Conservation (phyloP, 805 yeast genomes). For the Sugiyamaella americana region DNA sequence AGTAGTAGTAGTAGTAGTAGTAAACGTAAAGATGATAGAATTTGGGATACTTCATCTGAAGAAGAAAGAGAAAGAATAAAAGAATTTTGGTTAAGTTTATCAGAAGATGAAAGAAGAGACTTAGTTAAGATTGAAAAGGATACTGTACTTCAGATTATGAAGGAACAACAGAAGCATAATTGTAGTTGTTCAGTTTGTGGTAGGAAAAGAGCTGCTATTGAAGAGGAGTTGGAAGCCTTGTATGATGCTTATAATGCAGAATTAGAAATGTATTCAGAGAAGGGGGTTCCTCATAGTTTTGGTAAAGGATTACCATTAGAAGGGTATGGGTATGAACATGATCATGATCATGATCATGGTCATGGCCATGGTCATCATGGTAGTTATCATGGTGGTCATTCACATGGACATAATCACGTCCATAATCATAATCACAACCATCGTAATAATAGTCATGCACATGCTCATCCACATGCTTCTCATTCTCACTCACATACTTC, state of each 20-base stretch:
- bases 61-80: conserved; percentile 50
- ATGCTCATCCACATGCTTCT: background rate
- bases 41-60: conserved; percentile 40
- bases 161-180: conserved; percentile 47
- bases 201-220: conserved; percentile 61
- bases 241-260: conserved; percentile 63
- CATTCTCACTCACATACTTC: background rate
- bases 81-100: conserved; percentile 61
- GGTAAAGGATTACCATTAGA: conserved; percentile 8
- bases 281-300: conserved; percentile 4
- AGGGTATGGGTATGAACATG: conserved; percentile 10
- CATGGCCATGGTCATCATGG: conserved; percentile 16
- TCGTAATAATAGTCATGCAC: background rate
- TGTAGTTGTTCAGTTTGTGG: conserved; percentile 80
- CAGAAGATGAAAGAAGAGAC: conserved; percentile 52
- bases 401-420: conserved; percentile 7
- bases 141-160: conserved; percentile 59
- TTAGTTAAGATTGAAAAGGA: conserved; percentile 63
- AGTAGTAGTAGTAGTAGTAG: background rate
- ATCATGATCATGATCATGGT: conserved; percentile 7
- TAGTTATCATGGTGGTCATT: conserved; percentile 7
- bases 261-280: conserved; percentile 28
- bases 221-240: conserved; percentile 66
- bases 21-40: conserved; percentile 25
- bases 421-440: conserved; percentile 11